Percentiles rank a stretch among this genome's conserved stretches.
phyloP scores from a whole-genome alignment of 2,329 filamentous ascomycete species.

The Juglanconis juglandina region DNA sequence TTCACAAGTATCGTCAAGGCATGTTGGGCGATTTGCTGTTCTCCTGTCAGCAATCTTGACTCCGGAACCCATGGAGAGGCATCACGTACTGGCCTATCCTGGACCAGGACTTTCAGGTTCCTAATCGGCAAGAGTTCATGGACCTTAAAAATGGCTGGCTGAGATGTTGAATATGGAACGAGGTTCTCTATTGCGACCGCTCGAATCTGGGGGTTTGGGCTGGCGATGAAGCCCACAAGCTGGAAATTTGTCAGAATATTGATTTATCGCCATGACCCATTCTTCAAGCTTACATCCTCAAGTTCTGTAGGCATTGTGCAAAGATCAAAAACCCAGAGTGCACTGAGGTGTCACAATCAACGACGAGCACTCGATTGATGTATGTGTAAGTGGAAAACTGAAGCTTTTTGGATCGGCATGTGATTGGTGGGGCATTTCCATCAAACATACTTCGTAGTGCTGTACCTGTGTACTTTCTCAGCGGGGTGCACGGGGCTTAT shows the following conservation, averaged over 20 bases:
- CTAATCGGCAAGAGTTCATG: constrained; percentile 75
- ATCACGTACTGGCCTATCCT: constrained; percentile 70
- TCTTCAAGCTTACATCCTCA: constrained; percentile 59
- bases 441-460: not conserved
- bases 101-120: constrained; percentile 81
- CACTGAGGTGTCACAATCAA: not conserved
- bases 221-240: constrained; percentile 90
- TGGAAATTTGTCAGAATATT: constrained; percentile 33
- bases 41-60: not conserved
- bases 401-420: constrained; percentile 2
- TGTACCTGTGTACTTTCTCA: too few relatives aligned
- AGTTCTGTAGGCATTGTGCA: constrained; percentile 68
- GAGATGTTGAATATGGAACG: constrained; percentile 71
- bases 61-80: not conserved
- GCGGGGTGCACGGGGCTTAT: constrained; percentile 1
- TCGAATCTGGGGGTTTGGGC: constrained; percentile 87
- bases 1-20: constrained; percentile 89
- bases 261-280: not conserved
- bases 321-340: constrained; percentile 8
- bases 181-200: constrained; percentile 82
- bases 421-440: constrained; percentile 8
- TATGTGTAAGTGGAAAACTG: not conserved
- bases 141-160: constrained; percentile 80
- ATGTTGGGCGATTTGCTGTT: constrained; percentile 84
- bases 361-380: not conserved